phyloP scores from a whole-genome alignment of 2,329 filamentous ascomycete species.

The Pseudocercospora musae region DNA sequence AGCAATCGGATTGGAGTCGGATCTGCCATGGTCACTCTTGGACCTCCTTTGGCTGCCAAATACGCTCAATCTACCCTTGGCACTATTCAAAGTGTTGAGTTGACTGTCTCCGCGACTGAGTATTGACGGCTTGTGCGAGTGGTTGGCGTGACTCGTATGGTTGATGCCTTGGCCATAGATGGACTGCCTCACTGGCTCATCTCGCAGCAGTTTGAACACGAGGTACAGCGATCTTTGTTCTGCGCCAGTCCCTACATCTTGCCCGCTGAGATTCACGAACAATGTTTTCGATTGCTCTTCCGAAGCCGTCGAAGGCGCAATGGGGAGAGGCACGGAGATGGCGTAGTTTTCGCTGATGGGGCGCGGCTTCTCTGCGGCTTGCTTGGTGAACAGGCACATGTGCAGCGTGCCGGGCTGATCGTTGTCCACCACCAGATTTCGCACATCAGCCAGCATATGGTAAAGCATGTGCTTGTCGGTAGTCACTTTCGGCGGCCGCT shows the following conservation, averaged over 20 bases:
- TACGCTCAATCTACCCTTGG: slow-evolving; percentile 46
- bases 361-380: slow-evolving; percentile 59
- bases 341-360: slow-evolving; percentile 80
- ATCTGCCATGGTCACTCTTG: slow-evolving; percentile 21
- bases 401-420: slow-evolving; percentile 73
- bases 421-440: slow-evolving; percentile 72
- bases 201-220: slow-evolving; percentile 72
- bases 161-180: slow-evolving; percentile 23
- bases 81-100: slow-evolving; percentile 24
- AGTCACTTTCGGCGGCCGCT: slow-evolving; percentile 69
- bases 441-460: slow-evolving; percentile 79
- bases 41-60: slow-evolving; percentile 65
- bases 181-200: slow-evolving; percentile 42
- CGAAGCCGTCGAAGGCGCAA: slow-evolving; percentile 63
- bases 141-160: slow-evolving; percentile 6
- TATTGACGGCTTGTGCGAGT: slow-evolving; percentile 9
- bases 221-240: slow-evolving; percentile 72
- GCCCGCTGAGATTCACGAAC: slow-evolving; percentile 78
- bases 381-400: slow-evolving; percentile 73
- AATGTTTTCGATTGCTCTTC: slow-evolving; percentile 74
- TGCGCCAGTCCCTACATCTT: slow-evolving; percentile 66
- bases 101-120: slow-evolving; percentile 15
- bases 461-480: slow-evolving; percentile 71
- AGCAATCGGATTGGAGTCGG: slow-evolving; percentile 13
- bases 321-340: slow-evolving; percentile 72